Conservation (phyloP, 257 asterid genomes). For the Coffea canephora region DNA sequence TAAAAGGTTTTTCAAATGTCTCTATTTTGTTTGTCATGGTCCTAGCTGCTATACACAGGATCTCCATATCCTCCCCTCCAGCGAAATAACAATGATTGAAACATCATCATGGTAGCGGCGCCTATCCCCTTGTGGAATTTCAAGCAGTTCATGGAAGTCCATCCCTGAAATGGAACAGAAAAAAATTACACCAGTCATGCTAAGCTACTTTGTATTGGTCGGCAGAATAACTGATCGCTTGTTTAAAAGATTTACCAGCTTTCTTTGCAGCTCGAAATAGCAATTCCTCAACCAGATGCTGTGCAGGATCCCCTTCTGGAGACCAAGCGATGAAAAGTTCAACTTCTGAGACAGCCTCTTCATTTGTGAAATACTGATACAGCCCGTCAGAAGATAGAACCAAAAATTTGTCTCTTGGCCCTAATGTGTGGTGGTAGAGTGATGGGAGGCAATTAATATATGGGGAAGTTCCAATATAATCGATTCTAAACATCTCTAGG, state of each 20-base stretch:
- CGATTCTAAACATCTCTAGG: slow-evolving; percentile 79
- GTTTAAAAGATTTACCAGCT: slow-evolving; percentile 48
- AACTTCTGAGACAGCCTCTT: slow-evolving; percentile 90
- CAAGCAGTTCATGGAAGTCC: slow-evolving; percentile 90
- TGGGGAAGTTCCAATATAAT: slow-evolving; percentile 61
- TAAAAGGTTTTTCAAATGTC: slow-evolving; percentile 11
- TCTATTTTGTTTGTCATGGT: slow-evolving; percentile 20
- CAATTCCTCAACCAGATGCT: slow-evolving; percentile 84
- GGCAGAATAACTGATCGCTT: background rate
- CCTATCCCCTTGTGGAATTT: slow-evolving; percentile 93
- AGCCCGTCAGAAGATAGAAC: slow-evolving; percentile 90
- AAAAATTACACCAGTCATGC: background rate
- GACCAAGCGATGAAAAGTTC: slow-evolving; percentile 81
- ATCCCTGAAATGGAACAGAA: slow-evolving; percentile 49
- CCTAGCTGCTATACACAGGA: slow-evolving; percentile 67
- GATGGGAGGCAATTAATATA: slow-evolving; percentile 76
- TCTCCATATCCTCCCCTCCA: slow-evolving; percentile 98
- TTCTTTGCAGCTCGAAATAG: slow-evolving; percentile 92
- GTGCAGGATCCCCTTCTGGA: slow-evolving; percentile 97
- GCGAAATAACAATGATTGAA: slow-evolving; percentile 87
- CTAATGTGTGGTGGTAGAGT: slow-evolving; percentile 72
- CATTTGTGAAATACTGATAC: slow-evolving; percentile 92
- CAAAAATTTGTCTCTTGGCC: slow-evolving; percentile 69
- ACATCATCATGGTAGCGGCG: slow-evolving; percentile 96
- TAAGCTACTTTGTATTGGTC: background rate